Percentiles rank a stretch among this genome's conserved stretches.
Conservation (phyloP, 768 basidiomycete genomes). For the Rhodosporidiobolus sp. region DNA sequence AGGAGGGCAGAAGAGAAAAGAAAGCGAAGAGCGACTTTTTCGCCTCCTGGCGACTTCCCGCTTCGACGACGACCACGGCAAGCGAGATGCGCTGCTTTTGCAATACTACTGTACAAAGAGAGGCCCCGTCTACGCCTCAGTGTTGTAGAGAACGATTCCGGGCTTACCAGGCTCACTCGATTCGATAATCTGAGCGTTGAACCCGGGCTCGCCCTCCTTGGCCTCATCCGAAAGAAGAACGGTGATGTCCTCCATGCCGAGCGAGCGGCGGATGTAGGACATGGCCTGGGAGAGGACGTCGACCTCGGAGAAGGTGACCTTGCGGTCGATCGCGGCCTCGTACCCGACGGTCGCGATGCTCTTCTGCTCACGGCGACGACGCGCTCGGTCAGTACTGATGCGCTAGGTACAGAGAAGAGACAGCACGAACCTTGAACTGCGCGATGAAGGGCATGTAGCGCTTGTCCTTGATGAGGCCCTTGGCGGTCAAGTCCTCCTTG, state of each 20-base stretch:
- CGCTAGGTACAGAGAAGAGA: not conserved
- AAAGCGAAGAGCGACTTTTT: too few species aligned
- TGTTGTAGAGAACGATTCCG: slow-evolving; percentile 79
- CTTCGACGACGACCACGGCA: too few species aligned
- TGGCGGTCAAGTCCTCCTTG: slow-evolving; percentile 62
- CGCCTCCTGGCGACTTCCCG: too few species aligned
- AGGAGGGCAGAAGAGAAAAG: too few species aligned
- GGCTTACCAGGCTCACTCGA: slow-evolving; percentile 83
- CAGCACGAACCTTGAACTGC: slow-evolving; percentile 73
- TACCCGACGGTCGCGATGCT: slow-evolving; percentile 48
- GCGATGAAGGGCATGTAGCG: slow-evolving; percentile 87
- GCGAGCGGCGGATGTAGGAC: slow-evolving; percentile 70
- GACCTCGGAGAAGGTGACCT: slow-evolving; percentile 76
- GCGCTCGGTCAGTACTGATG: not conserved
- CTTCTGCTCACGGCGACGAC: slow-evolving; percentile 5
- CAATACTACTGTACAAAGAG: too few species aligned
- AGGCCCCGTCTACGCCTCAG: not conserved
- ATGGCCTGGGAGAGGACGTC: slow-evolving; percentile 66
- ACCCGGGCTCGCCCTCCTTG: slow-evolving; percentile 56
- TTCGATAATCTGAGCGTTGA: slow-evolving; percentile 68
- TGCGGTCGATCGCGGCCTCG: slow-evolving; percentile 73
- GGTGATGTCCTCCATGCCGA: slow-evolving; percentile 52
- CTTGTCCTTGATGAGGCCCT: slow-evolving; percentile 91
- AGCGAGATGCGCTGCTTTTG: too few species aligned
- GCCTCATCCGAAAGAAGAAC: slow-evolving; percentile 58